Percentiles rank a stretch among this genome's conserved stretches.
phyloP scores from a whole-genome alignment of 768 basidiomycete species.

The Tricholomella constricta region DNA sequence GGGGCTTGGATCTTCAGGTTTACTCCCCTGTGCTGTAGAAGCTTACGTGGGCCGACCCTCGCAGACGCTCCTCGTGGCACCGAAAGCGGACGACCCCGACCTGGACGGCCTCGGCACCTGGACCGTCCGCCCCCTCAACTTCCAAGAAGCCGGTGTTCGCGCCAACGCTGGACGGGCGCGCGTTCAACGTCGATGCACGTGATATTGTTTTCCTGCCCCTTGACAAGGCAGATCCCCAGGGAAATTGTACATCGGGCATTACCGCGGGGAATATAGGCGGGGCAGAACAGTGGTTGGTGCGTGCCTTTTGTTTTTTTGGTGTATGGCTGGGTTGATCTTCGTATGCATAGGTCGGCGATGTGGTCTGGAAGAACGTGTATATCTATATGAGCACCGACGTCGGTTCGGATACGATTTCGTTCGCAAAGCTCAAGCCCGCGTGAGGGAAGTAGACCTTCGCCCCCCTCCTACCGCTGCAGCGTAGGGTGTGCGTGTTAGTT shows the following conservation, averaged over 20 bases:
- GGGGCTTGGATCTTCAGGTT: neutral
- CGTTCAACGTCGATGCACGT: conserved; percentile 59
- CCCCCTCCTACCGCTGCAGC: no score
- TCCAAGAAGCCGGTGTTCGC: conserved; percentile 52
- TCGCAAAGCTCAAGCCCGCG: conserved; percentile 35
- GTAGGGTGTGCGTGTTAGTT: no score
- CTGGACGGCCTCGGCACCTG: conserved; percentile 40
- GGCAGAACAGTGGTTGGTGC: conserved; percentile 61
- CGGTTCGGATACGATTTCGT: conserved; percentile 33
- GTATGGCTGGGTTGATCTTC: no score
- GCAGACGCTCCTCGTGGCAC: conserved; percentile 24
- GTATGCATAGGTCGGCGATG: conserved; percentile 36
- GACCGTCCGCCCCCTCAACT: conserved; percentile 57
- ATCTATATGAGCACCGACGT: conserved; percentile 38
- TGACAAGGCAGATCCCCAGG: conserved; percentile 46
- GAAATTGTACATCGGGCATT: conserved; percentile 64
- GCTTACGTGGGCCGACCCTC: no score
- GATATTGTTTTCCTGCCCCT: conserved; percentile 60
- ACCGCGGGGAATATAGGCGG: conserved; percentile 51
- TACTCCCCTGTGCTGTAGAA: no score
- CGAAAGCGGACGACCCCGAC: conserved; percentile 47
- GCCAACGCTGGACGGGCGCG: conserved; percentile 49
- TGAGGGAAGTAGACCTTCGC: conserved; percentile 4
- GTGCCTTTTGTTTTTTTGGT: conserved; percentile 29
- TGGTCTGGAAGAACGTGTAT: conserved; percentile 46